Evolutionary conservation across 345 rosid genomes (phyloP), one percentile per base, ranked within the genome.

Genomic region (Hibiscus mutabilis): DNA sequence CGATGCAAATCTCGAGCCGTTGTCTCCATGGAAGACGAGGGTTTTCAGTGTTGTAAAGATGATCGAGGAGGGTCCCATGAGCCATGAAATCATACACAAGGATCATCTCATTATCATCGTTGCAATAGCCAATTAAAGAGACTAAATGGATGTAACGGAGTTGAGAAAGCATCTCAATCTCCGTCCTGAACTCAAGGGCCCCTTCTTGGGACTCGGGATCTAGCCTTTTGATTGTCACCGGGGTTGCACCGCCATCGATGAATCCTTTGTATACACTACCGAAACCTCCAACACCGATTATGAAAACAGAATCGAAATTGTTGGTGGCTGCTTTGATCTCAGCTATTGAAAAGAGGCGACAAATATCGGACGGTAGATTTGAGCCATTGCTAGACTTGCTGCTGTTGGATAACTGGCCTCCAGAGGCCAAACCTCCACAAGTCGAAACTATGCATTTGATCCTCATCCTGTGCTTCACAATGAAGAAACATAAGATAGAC

Each of bases 141-240:
- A 57, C 61, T 22, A 57, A 57, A 27, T 57, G 61, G 61, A 57
- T 13, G 61, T 57, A 57, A 57, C 61, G 61, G 61, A 57, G 61
- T 57, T 57, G 61, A 33, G 61, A 57, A 57, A 57, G 61, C 61
- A 57, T 24, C n/a, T 57, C 61, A 12, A 57, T 57, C 61, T 57
- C 61, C 4, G 61, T 57, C 61, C 31, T 57, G 31, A 57, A 57
- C 61, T 57, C 61, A 24, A 57, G 61, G 33, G 61, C 61, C 33
- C 61, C 61, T 57, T 57, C 33, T 57, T 24, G 31, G 29, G 61
- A 57, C 33, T 57, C 61, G 4, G 61, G 61, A 57, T 57, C 31
- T 57, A 57, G 11, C 61, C 61, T 57, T 24, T 57, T 57, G 61
- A 57, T 57, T 12, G 61, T 33, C 61, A 57, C 61, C n/a, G 61